Base-by-base conservation (phyloP, 495 filamentous ascomycete genomes). In the Pyronema domesticum region DNA sequence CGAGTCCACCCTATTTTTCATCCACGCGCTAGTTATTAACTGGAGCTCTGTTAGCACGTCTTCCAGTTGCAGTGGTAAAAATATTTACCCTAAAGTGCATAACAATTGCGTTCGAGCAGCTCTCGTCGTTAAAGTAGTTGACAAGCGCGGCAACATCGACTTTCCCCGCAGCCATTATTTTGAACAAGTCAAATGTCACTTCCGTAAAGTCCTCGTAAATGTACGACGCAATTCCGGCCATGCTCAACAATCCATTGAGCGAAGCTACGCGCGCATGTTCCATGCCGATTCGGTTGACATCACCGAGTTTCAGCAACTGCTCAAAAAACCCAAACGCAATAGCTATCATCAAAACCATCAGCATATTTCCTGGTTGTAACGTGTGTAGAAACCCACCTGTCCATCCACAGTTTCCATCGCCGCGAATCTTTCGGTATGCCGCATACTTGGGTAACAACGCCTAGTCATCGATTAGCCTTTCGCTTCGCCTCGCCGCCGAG, bases 331-430 rank as follows among this genome's bases (percentile, higher is more conserved):
- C 80, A 67, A 94, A 98, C 15, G 79, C 89, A 66, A 94, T 81
- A 42, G 91, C 91, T 96, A 57, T 56, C 13, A 54, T 43, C 36
- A 45, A 53, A 9, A 14, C 23, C 23, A 37, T 53, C 50, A 53
- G 50, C 50, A 34, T 42, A 6, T 53, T 70, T 44, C 67, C 60
- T 37, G 53, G 33, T 34, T 40, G 15, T 44, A 46, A 55, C 4
- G 43, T 48, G 43, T 14, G 36, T 44, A 60, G 18, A 57, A n/a
- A 71, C 68, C 66, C 77, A 95, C 89, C 91, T 81, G 91, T 77
- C 89, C 91, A 98, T 59, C 91, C 91, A 71, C 91, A 98, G 64
- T 93, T 89, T 37, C 91, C 91, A 70, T 98, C 91, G 17, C 91
- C 89, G 66, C 80, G 81, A 69, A 94, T 80, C 3, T 81, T 82